phyloP scores from a whole-genome alignment of 805 yeast species.

The Pachysolen tannophilus region DNA sequence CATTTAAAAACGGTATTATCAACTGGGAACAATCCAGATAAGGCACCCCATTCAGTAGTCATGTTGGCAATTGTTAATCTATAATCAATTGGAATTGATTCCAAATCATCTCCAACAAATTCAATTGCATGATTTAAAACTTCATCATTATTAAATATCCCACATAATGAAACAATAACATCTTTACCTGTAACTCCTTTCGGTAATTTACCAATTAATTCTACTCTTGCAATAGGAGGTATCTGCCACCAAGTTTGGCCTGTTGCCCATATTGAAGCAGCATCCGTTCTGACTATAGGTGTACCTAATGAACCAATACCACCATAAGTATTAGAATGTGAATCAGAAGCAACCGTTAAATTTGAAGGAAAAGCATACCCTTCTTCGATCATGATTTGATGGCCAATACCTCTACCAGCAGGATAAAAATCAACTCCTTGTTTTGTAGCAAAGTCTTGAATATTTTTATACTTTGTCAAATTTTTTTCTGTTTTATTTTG shows the following conservation, averaged over 20 bases:
- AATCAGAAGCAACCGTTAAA: slow-evolving; percentile 92
- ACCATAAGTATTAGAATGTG: slow-evolving; percentile 97
- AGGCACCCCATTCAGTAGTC: slow-evolving; percentile 99
- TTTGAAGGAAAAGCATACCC: slow-evolving; percentile 96
- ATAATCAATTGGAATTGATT: slow-evolving; percentile 66
- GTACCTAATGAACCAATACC: slow-evolving; percentile 96
- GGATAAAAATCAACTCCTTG: slow-evolving; percentile 97
- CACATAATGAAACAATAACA: slow-evolving; percentile 94
- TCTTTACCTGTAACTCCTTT: slow-evolving; percentile 93
- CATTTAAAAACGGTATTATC: slow-evolving; percentile 71
- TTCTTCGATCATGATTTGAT: slow-evolving; percentile 97
- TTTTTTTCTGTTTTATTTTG: slow-evolving; percentile 90
- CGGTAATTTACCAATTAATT: slow-evolving; percentile 73
- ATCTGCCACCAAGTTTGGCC: slow-evolving; percentile 99
- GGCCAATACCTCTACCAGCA: slow-evolving; percentile 99
- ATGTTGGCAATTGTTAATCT: slow-evolving; percentile 91
- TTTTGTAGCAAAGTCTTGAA: slow-evolving; percentile 79
- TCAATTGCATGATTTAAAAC: slow-evolving; percentile 92
- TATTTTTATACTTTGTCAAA: slow-evolving; percentile 78
- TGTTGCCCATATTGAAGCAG: slow-evolving; percentile 99
- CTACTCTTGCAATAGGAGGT: slow-evolving; percentile 96
- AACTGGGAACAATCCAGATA: slow-evolving; percentile 96
- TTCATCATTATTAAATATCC: slow-evolving; percentile 85
- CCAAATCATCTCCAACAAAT: slow-evolving; percentile 77
- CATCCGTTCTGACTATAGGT: slow-evolving; percentile 97